Evolutionary conservation across 1,284 basidiomycete genomes (phyloP).

Genomic region (Leccinum huronense): DNA sequence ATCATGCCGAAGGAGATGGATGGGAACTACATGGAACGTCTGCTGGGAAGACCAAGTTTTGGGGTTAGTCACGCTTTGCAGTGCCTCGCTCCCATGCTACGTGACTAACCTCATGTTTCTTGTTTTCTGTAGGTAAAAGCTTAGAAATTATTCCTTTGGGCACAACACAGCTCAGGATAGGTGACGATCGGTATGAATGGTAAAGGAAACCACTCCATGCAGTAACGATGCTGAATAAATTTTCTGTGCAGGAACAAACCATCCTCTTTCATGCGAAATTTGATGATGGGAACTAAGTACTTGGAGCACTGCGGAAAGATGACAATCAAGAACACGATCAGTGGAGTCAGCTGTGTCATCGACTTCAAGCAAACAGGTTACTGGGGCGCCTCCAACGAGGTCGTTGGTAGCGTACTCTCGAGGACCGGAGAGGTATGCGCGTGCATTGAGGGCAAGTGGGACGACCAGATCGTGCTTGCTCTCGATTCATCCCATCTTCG

Average conservation of each 20-base stretch:
- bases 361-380: conserved; percentile 86
- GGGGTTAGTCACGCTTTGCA: conserved; percentile 55
- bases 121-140: conserved; percentile 63
- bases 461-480: conserved; percentile 68
- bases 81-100: conserved; percentile 17
- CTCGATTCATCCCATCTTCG: conserved; percentile 68
- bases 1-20: conserved; percentile 74
- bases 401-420: conserved; percentile 62
- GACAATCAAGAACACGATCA: conserved; percentile 63
- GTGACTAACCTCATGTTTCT: conserved; percentile 16
- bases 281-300: conserved; percentile 89
- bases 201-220: conserved; percentile 30
- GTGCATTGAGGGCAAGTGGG: conserved; percentile 81
- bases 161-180: conserved; percentile 62
- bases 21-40: conserved; percentile 76
- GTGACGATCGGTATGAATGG: conserved; percentile 67
- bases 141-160: conserved; percentile 81
- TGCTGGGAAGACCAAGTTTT: conserved; percentile 83
- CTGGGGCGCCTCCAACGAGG: conserved; percentile 75
- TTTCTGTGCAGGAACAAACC: conserved; percentile 66
- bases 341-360: conserved; percentile 58
- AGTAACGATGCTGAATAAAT: conserved; percentile 7
- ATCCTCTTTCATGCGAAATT: conserved; percentile 84
- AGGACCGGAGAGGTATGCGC: conserved; percentile 53
- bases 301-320: conserved; percentile 79